These are phyloP conservation scores for Vitis rupestris DNA, from an alignment of 164 flowering plant species.

Conservation along the genomic window DNA sequence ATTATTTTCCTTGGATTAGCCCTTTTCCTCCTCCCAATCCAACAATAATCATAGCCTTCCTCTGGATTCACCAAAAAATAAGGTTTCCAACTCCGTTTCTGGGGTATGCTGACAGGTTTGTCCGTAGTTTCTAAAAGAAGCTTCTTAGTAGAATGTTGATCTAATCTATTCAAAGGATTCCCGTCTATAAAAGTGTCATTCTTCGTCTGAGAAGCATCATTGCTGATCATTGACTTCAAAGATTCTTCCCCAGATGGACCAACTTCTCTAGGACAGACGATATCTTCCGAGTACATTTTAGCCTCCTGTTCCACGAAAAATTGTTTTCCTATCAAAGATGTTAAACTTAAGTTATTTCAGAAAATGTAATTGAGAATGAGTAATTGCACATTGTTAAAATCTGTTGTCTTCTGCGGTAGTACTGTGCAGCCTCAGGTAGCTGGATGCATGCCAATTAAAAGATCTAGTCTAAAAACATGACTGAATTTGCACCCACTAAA, in stretches of 20 bases:
- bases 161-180: constrained; percentile 16
- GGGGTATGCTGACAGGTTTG: neutral
- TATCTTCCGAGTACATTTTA: constrained; percentile 23
- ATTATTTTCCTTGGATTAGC: constrained; percentile 3
- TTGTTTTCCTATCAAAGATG: neutral
- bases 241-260: constrained; percentile 23
- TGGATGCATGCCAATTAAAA: too few relatives aligned
- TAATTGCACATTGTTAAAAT: too few relatives aligned
- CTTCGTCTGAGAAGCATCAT: constrained; percentile 20
- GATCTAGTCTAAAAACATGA: too few relatives aligned
- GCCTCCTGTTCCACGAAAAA: constrained; percentile 33
- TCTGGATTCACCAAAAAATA: constrained; percentile 35
- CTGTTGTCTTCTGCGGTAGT: too few relatives aligned
- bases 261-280: constrained; percentile 19
- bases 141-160: constrained; percentile 3
- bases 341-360: too few relatives aligned
- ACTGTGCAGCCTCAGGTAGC: too few relatives aligned
- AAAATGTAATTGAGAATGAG: too few relatives aligned
- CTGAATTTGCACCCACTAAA: too few relatives aligned
- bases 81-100: constrained; percentile 35
- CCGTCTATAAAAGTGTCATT: constrained; percentile 12
- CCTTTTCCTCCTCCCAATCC: constrained; percentile 13
- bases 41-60: constrained; percentile 36
- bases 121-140: constrained; percentile 13
- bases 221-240: constrained; percentile 21